A percentile compares a stretch with the other conserved stretches of the same genome.
These are phyloP conservation scores for Fusarium sp. DNA, from an alignment of 2,329 filamentous ascomycete species.

Conservation along the genomic window DNA sequence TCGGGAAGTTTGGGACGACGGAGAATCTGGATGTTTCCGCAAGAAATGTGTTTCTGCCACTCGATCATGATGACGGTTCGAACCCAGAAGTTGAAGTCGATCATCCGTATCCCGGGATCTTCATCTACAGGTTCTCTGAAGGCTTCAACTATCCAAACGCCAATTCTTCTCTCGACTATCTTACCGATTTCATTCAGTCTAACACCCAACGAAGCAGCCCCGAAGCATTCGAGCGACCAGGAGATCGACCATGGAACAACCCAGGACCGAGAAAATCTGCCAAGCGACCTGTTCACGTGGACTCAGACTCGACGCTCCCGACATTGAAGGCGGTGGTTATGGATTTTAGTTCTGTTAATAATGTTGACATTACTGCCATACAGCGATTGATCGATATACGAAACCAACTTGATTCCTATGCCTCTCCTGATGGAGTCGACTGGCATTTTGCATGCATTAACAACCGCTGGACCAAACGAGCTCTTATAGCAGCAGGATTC, in stretches of 20 bases:
- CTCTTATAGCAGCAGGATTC: constrained; percentile 87
- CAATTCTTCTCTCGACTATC: constrained; percentile 85
- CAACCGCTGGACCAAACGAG: constrained; percentile 91
- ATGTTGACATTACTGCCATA: constrained; percentile 91
- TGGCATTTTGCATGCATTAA: constrained; percentile 97
- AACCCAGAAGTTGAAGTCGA: constrained; percentile 86
- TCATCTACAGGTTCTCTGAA: constrained; percentile 95
- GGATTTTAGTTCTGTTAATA: constrained; percentile 93
- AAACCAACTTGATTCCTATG: constrained; percentile 90
- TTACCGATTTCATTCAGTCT: constrained; percentile 74
- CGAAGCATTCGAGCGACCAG: constrained; percentile 70
- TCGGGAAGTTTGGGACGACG: constrained; percentile 69
- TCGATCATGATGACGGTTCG: constrained; percentile 88
- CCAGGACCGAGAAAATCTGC: constrained; percentile 73
- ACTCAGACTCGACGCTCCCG: constrained; percentile 64
- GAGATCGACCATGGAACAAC: constrained; percentile 95
- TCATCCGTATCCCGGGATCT: constrained; percentile 88
- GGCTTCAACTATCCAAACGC: constrained; percentile 98
- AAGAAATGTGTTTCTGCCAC: constrained; percentile 87
- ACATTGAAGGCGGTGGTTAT: constrained; percentile 90
- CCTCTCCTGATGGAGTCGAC: constrained; percentile 83
- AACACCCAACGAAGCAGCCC: constrained; percentile 82
- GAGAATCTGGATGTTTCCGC: constrained; percentile 61
- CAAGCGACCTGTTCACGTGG: constrained; percentile 51
- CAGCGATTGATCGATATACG: constrained; percentile 94